phyloP scores from a whole-genome alignment of 1,284 basidiomycete species.

The Ustilago xerochloae region DNA sequence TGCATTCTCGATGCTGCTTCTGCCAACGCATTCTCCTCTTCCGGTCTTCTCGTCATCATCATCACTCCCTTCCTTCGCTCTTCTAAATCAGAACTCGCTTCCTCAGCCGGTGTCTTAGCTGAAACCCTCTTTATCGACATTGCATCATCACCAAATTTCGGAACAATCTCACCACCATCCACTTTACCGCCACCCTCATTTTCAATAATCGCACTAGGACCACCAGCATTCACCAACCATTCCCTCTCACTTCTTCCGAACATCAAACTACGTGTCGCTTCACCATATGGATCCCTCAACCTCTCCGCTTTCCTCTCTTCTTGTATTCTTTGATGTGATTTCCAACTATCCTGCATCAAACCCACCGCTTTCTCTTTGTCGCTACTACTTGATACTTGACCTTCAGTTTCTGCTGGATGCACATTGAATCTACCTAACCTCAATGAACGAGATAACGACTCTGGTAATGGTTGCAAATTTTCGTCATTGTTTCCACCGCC shows the following conservation, averaged over 20 bases:
- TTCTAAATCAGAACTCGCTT: constrained; percentile 11
- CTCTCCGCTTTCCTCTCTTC: constrained; percentile 16
- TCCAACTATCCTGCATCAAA: constrained; percentile 2
- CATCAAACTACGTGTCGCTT: constrained; percentile 30
- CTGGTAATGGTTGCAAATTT: not conserved
- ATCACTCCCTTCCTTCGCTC: not conserved
- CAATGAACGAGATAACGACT: not conserved
- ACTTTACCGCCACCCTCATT: not conserved
- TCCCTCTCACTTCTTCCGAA: constrained; percentile 44
- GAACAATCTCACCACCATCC: not conserved
- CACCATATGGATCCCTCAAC: constrained; percentile 30
- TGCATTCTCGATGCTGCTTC: constrained; percentile 17
- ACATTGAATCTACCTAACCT: constrained; percentile 13
- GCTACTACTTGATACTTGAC: not conserved
- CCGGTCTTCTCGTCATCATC: not conserved
- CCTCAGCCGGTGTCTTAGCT: constrained; percentile 29
- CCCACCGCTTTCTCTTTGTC: not conserved
- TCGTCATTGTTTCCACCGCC: too few relatives aligned
- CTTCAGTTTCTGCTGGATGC: not conserved
- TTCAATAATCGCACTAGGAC: constrained; percentile 1
- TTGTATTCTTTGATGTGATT: constrained; percentile 2
- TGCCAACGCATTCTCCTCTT: constrained; percentile 11
- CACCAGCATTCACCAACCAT: constrained; percentile 44
- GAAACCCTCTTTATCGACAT: not conserved
- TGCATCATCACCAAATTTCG: constrained; percentile 25